A percentile compares a stretch with the other conserved stretches of the same genome.
These are phyloP conservation scores for Auriscalpium orientale DNA, from an alignment of 768 basidiomycete species.

Conservation along the genomic window DNA sequence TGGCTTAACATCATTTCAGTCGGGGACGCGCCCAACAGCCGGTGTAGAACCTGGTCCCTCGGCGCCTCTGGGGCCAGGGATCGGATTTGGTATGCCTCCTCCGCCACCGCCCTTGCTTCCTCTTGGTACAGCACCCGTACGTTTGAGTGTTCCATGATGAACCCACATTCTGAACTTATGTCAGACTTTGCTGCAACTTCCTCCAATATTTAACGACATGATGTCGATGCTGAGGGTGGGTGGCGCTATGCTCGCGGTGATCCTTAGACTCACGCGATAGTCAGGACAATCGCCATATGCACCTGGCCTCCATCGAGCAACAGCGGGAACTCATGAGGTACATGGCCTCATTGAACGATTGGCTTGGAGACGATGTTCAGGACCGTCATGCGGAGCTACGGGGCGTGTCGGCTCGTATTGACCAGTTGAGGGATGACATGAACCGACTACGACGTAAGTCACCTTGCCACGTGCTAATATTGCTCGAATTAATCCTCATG, in stretches of 20 bases:
- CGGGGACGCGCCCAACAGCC: too few relatives aligned
- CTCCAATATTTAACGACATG: conserved; percentile 56
- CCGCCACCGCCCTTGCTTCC: conserved; percentile 4
- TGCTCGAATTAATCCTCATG: too few relatives aligned
- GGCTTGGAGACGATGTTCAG: conserved; percentile 71
- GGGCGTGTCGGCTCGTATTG: conserved; percentile 56
- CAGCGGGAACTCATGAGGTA: conserved; percentile 77
- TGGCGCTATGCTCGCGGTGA: neutral
- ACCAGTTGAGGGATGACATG: conserved; percentile 36
- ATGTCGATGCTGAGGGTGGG: conserved; percentile 62
- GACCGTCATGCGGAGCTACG: conserved; percentile 72
- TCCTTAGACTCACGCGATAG: conserved; percentile 4
- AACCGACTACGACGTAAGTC: conserved; percentile 31
- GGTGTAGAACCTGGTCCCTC: too few relatives aligned
- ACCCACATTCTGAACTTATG: neutral
- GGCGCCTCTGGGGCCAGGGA: too few relatives aligned
- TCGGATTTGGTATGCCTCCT: neutral
- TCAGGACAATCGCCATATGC: conserved; percentile 71
- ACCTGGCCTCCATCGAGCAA: conserved; percentile 69
- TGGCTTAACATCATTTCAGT: too few relatives aligned
- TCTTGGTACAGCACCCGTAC: conserved; percentile 40
- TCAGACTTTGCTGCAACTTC: conserved; percentile 56
- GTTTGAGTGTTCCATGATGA: conserved; percentile 16
- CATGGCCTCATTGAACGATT: conserved; percentile 66
- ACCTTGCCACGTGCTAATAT: neutral